Base-by-base conservation (phyloP, 1,284 basidiomycete species). In the Trametes pubescens region DNA sequence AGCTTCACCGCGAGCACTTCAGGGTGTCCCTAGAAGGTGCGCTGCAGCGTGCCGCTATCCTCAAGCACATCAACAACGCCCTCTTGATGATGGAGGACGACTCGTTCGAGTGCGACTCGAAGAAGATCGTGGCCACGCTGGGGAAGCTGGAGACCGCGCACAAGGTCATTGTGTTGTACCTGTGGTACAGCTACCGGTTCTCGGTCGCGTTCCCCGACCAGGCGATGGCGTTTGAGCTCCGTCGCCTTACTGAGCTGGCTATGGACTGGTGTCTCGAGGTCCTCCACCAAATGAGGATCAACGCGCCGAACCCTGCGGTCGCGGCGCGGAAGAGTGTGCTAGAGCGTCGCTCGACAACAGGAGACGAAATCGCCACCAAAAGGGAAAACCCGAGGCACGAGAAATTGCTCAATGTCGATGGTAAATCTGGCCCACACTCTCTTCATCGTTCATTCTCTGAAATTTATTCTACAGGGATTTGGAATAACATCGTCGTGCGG, bases 181-280 rank as follows among this genome's bases (percentile, higher is more conserved):
- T 95, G 58, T 99, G 97, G 97, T 83, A 98, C 62, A 84, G 84
- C 24, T 91, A 88, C 77, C 88, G 96, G n/a, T 84, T 89, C 54
- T 85, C 88, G 0, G 81, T 95, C 51, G 84, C 88, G 13, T 99
- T 94, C 75, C 80, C 85, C 18, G 84, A 92, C 38, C 79, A 83
- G 35, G 75, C 79, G 11, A 77, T 82, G 46, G 90, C 87, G 0
- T 72, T 78, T 5, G 76, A 75, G 48, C 72, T 92, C 59, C 95
- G 95, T 76, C 74, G 74, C n/a, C 79, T 89, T 37, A 81, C 88
- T 5, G 94, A 98, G 77, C 74, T 75, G 32, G 89, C 83, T 13
- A 84, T 97, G 72, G 88, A 94, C 59, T 88, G 85, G 83, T 81
- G 78, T 65, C 76, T 93, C 68, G 75, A 83, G 65, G 76, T 76